phyloP scores from a whole-genome alignment of 345 rosid genomes.

The Aegle marmelos region DNA sequence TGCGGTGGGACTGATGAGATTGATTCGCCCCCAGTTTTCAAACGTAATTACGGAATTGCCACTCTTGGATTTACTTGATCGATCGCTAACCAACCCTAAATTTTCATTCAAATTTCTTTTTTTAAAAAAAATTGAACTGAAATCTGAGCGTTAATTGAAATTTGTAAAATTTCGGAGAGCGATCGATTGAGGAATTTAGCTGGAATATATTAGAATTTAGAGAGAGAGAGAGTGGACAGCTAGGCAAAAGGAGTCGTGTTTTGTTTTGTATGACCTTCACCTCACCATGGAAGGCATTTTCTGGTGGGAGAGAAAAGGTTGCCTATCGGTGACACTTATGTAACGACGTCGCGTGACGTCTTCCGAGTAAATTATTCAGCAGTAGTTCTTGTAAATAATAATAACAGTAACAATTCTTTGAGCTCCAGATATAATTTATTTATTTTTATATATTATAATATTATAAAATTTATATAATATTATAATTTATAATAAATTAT shows the following conservation, averaged over 20 bases:
- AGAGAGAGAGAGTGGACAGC: conserved; percentile 13
- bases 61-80: conserved; percentile 16
- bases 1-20: conserved; percentile 63
- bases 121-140: neutral
- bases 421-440: too few species aligned
- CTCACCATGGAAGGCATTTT: neutral
- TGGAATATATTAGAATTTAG: neutral
- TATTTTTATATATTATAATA: too few species aligned
- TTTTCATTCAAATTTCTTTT: neutral
- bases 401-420: too few species aligned
- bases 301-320: neutral
- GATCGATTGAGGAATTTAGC: neutral
- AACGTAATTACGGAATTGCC: conserved; percentile 32
- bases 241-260: conserved; percentile 8
- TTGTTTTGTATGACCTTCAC: conserved; percentile 6
- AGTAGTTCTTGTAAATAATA: too few species aligned
- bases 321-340: neutral
- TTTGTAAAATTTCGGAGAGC: neutral
- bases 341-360: neutral
- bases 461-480: too few species aligned
- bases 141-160: neutral
- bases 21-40: conserved; percentile 96
- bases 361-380: neutral
- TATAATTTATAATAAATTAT: too few species aligned
- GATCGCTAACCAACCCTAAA: conserved; percentile 5